Evolutionary conservation across 2,329 filamentous ascomycete species (phyloP), one percentile per base, ranked within the genome.

Genomic region (Thielaviopsis euricoi): DNA sequence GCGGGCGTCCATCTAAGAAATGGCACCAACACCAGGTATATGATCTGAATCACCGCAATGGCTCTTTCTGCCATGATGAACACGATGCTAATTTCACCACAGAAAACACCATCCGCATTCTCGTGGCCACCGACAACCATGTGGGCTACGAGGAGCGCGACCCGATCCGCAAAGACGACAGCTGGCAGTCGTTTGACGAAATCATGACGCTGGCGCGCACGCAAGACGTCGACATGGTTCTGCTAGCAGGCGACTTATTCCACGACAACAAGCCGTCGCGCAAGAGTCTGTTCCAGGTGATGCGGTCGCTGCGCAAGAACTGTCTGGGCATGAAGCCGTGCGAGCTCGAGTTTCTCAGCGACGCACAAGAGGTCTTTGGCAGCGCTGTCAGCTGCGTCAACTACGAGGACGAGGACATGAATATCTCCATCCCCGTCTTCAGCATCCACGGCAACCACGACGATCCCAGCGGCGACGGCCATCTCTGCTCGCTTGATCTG

Each of bases 381-480:
- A 87, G 87, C 6, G 84, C 89, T 0, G 95, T 96, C 67, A 85
- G 89, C 54, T 87, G 96, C 68, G 91, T 95, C 71, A 98, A 98
- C 71, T 98, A 98, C 71, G 89, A 97, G 70, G 93, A 98, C 66
- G 82, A 88, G 23, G 89, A 98, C 65, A 96, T 98, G 70, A 98
- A 98, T 66, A 82, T 98, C 61, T 88, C 90, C 1, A 96, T 97
- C 58, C 93, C 93, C 0, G 89, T 98, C 26, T 98, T 98, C 68
- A 95, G 91, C 0, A 98, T 98, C 48, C 94, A 98, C 65, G 93
- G 93, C 52, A 98, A 98, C 66, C 93, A 98, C 68, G 93, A 98
- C 67, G 93, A 98, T 67, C 93, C 93, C 0, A 94, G 90, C n/a
- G 93, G 93, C 10, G 90, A 96, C 65, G 93, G 90, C 12, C 88